Conservation (phyloP, 768 basidiomycete species). For the Dentipellis sp. region DNA sequence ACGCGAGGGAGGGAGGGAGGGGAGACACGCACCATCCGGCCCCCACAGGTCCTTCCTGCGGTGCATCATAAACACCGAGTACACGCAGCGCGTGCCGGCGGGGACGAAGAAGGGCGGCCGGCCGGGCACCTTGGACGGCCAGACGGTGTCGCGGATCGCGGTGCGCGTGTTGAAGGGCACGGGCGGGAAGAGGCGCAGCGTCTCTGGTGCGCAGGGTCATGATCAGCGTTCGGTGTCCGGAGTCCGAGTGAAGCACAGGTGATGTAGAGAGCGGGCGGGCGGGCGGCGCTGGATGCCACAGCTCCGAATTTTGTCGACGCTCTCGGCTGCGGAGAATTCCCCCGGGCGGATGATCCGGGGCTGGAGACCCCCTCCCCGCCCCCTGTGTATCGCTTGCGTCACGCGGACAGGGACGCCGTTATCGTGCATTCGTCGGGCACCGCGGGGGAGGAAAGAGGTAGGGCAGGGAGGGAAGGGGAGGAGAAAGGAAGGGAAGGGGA, state of each 20-base stretch:
- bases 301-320: constrained; percentile 15
- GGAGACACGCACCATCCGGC: constrained; percentile 28
- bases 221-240: too few relatives aligned
- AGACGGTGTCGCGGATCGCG: not conserved
- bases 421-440: constrained; percentile 45
- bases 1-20: not conserved
- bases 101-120: not conserved
- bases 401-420: constrained; percentile 27
- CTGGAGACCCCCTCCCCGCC: constrained; percentile 17
- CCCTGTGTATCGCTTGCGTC: constrained; percentile 15
- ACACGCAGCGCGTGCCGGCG: not conserved
- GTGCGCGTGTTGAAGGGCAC: not conserved
- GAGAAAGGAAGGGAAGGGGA: too few relatives aligned
- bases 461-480: too few relatives aligned
- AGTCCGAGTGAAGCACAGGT: too few relatives aligned
- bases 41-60: constrained; percentile 45
- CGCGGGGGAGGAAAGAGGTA: too few relatives aligned
- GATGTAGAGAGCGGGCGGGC: constrained; percentile 4
- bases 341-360: constrained; percentile 11
- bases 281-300: constrained; percentile 7
- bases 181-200: not conserved
- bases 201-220: not conserved
- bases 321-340: constrained; percentile 21
- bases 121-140: not conserved
- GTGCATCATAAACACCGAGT: constrained; percentile 22